phyloP scores from a whole-genome alignment of 495 filamentous ascomycete species.

The Pyrenula aspistea region DNA sequence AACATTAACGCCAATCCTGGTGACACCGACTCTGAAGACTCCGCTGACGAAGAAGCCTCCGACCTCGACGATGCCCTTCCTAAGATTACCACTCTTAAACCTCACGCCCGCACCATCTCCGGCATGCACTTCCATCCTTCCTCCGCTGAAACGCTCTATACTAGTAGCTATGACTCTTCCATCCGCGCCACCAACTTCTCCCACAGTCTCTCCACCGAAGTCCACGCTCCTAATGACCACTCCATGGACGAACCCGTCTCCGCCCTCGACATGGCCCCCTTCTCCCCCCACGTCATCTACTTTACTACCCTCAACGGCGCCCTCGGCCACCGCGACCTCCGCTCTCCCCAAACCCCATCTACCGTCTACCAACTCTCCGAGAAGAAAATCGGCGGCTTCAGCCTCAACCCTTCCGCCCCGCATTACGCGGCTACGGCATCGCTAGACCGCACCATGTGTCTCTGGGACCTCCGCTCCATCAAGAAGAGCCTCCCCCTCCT shows the following conservation, averaged over 20 bases:
- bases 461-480: constrained; percentile 89
- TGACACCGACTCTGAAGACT: constrained; percentile 34
- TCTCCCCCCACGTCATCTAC: constrained; percentile 62
- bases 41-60: constrained; percentile 51
- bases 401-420: constrained; percentile 59
- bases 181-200: constrained; percentile 79
- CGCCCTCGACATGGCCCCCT: constrained; percentile 60
- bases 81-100: constrained; percentile 73
- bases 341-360: constrained; percentile 38
- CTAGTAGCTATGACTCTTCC: constrained; percentile 88
- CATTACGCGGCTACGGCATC: constrained; percentile 86
- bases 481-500: constrained; percentile 47
- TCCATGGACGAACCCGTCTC: constrained; percentile 67
- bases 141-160: constrained; percentile 58
- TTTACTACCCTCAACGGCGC: constrained; percentile 78
- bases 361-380: constrained; percentile 63
- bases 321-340: constrained; percentile 69
- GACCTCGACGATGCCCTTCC: constrained; percentile 41
- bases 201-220: constrained; percentile 62
- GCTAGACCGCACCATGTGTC: constrained; percentile 74
- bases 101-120: constrained; percentile 80
- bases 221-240: constrained; percentile 60
- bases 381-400: constrained; percentile 94
- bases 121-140: constrained; percentile 64
- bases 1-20: not conserved